These are phyloP conservation scores for Plantago elongata DNA, from an alignment of 257 asterid genomes.

Conservation along the genomic window DNA sequence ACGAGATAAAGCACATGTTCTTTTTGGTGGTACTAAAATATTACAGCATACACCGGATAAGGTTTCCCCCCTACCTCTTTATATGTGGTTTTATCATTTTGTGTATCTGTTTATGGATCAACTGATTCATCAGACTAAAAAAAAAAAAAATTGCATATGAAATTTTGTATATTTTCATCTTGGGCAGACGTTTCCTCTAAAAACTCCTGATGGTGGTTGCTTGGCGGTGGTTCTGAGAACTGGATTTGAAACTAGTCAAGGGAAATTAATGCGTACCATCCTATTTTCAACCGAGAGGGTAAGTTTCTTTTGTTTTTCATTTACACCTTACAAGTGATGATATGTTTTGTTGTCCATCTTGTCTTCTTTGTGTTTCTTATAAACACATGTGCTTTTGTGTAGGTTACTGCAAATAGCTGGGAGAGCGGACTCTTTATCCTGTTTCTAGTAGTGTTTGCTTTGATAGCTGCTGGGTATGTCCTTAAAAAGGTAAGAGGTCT, in stretches of 20 bases:
- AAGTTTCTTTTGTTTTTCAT: slow-evolving; percentile 21
- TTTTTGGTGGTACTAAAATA: slow-evolving; percentile 96
- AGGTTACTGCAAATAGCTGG: slow-evolving; percentile 99
- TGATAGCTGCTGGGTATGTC: slow-evolving; percentile 97
- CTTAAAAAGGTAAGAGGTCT: slow-evolving; percentile 67
- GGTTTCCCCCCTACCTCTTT: slow-evolving; percentile 36
- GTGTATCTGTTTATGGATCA: background rate
- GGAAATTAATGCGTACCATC: slow-evolving; percentile 97
- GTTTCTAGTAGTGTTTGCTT: slow-evolving; percentile 87
- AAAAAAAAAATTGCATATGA: slow-evolving; percentile 3
- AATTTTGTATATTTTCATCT: slow-evolving; percentile 17
- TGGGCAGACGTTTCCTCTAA: slow-evolving; percentile 71
- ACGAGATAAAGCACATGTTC: slow-evolving; percentile 89
- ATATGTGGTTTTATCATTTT: background rate
- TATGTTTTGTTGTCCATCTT: background rate
- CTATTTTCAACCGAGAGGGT: slow-evolving; percentile 99
- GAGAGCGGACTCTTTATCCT: slow-evolving; percentile 93
- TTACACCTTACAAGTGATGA: slow-evolving; percentile 18
- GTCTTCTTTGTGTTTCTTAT: slow-evolving; percentile 7
- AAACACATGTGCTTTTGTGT: slow-evolving; percentile 16
- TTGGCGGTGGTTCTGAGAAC: slow-evolving; percentile 93
- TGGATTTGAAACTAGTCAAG: slow-evolving; percentile 99
- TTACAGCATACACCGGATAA: slow-evolving; percentile 93
- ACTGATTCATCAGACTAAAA: background rate
- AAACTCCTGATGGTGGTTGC: slow-evolving; percentile 98